phyloP scores from a whole-genome alignment of 1,139 yeast species.

The Blastobotrys persicus region DNA sequence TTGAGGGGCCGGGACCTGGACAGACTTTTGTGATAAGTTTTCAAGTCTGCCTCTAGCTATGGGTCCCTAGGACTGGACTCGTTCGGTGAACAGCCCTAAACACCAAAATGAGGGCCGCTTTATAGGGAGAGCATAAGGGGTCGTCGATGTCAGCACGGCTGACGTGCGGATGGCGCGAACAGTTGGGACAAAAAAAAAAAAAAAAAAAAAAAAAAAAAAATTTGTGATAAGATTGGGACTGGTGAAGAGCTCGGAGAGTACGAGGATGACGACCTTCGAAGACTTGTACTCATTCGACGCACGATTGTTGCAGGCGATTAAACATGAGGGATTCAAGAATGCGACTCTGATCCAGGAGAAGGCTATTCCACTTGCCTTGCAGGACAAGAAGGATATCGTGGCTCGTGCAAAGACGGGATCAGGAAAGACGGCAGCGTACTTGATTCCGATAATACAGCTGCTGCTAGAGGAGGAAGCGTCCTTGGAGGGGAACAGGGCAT shows the following conservation, averaged over 20 bases:
- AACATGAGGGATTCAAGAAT: conserved; percentile 67
- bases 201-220: no score
- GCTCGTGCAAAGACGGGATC: conserved; percentile 91
- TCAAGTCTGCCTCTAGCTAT: no score
- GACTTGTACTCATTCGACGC: conserved; percentile 56
- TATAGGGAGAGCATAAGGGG: no score
- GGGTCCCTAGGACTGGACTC: no score
- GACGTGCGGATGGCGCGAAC: not conserved
- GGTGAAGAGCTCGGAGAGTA: not conserved
- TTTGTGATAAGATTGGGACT: not conserved
- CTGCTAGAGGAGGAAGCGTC: conserved; percentile 44
- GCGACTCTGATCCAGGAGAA: conserved; percentile 90
- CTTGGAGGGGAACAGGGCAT: conserved; percentile 37
- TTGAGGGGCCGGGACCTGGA: no score
- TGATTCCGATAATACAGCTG: conserved; percentile 72
- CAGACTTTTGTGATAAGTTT: no score
- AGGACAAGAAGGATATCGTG: conserved; percentile 80
- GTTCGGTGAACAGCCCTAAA: no score
- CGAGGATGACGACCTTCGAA: conserved; percentile 3
- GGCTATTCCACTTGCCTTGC: conserved; percentile 88
- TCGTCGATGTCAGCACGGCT: no score
- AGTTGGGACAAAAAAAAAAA: no score
- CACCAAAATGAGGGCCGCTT: no score
- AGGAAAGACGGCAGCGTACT: conserved; percentile 85
- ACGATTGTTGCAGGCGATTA: conserved; percentile 75